phyloP scores from a whole-genome alignment of 352 stramenopile genomes.

The Globisporangium heterothallicum region DNA sequence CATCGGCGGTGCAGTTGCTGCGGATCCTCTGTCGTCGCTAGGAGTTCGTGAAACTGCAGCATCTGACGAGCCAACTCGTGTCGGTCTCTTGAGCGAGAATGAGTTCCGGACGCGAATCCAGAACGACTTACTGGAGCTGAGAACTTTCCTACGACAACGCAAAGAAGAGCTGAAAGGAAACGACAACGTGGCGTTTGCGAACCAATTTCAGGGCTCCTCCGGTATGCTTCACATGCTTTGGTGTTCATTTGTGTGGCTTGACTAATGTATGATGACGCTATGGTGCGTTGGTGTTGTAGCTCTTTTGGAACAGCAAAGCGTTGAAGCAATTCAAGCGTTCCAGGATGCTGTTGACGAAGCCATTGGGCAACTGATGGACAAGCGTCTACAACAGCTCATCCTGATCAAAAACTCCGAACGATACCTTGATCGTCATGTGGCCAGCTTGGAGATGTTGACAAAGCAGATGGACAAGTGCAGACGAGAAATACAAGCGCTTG shows the following conservation, averaged over 20 bases:
- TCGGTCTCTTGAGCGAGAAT: conserved; percentile 42
- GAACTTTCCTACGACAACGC: conserved; percentile 55
- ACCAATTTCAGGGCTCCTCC: conserved; percentile 65
- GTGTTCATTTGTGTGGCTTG: not conserved
- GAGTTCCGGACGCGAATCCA: conserved; percentile 55
- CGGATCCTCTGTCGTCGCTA: not conserved
- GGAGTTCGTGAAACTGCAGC: not conserved
- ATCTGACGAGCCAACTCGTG: conserved; percentile 26
- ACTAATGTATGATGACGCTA: not conserved
- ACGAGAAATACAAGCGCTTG: conserved; percentile 53
- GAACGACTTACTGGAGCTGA: conserved; percentile 76
- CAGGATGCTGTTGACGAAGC: conserved; percentile 32
- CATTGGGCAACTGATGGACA: conserved; percentile 48
- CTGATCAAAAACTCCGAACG: conserved; percentile 71
- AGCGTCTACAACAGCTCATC: conserved; percentile 68
- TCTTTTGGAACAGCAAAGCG: conserved; percentile 57
- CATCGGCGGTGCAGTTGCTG: conserved; percentile 3
- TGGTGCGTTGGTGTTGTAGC: conserved; percentile 2
- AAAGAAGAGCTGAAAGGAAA: conserved; percentile 33
- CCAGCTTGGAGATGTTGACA: conserved; percentile 61
- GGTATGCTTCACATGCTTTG: conserved; percentile 22
- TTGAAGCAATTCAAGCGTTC: conserved; percentile 36
- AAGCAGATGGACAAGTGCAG: conserved; percentile 69
- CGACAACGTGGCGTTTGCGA: conserved; percentile 53
- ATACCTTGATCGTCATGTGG: conserved; percentile 68